These are phyloP conservation scores for Candida yuanshanica DNA, from an alignment of 805 yeast genomes.

Conservation along the genomic window DNA sequence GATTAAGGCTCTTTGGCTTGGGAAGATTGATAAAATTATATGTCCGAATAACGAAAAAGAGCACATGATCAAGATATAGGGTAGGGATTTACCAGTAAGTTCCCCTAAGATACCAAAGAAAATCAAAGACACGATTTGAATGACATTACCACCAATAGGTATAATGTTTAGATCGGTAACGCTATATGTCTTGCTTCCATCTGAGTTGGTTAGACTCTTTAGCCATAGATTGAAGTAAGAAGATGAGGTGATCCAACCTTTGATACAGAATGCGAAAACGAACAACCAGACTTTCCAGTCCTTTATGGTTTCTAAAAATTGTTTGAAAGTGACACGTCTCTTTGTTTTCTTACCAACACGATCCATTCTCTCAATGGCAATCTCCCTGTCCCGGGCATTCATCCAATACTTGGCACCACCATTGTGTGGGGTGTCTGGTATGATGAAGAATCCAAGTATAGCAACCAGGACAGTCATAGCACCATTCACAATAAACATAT, in stretches of 20 bases:
- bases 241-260: conserved; percentile 4
- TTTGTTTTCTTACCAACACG: conserved; percentile 11
- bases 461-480: conserved; percentile 23
- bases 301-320: background rate
- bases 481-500: conserved; percentile 15
- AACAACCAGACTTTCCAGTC: conserved; percentile 12
- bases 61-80: no score
- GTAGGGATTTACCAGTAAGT: background rate
- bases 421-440: conserved; percentile 34
- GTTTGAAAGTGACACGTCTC: conserved; percentile 4
- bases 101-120: conserved; percentile 7
- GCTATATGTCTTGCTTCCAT: conserved; percentile 7
- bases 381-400: conserved; percentile 23
- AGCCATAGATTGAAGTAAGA: conserved; percentile 12
- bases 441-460: conserved; percentile 27
- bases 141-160: conserved; percentile 15
- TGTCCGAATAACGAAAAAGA: background rate
- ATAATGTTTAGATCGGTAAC: conserved; percentile 12
- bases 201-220: conserved; percentile 10
- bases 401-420: conserved; percentile 26
- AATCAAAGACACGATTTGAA: conserved; percentile 8
- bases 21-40: conserved; percentile 9
- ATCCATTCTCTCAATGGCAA: conserved; percentile 21
- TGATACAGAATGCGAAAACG: conserved; percentile 7
- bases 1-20: conserved; percentile 1